Base-by-base conservation (phyloP, 352 stramenopile species). In the Phytophthora syringae region DNA sequence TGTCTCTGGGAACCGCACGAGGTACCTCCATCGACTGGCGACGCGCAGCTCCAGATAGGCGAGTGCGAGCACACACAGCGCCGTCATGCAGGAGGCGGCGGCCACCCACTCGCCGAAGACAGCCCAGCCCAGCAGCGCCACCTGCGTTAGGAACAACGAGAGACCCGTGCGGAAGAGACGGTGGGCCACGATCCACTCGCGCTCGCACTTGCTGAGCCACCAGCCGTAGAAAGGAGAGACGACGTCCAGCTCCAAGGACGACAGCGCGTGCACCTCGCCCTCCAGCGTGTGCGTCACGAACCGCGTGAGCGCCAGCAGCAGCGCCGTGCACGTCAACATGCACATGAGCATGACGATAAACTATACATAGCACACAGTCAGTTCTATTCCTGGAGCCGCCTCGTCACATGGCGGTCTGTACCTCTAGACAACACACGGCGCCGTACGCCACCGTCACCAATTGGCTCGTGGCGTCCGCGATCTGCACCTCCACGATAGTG, bases 261-360 rank as follows among this genome's bases (percentile, higher is more conserved):
- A 81, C 13, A 92, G 58, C 28, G 71, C 64, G 42, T 78, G 77
- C 43, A 94, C 79, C 52, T 92, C 78, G 15, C 76, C 72, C 50
- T 94, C 85, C 21, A 94, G 74, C 21, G 79, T 86, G 58, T 92
- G 79, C 25, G 85, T 88, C 43, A 92, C 83, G 53, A 81, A 94
- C 7, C 85, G 81, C 44, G 85, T 93, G 22, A 93, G 71, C 3
- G 85, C 85, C 20, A 93, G 56, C 36, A 93, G 65, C 44, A 93
- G 59, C 30, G 86, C 70, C 36, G 73, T 90, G 60, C 80, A 93
- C 49, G 69, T 88, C 51, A 93, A 70, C 77, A 88, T 89, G 30
- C n/a, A n/a, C n/a, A n/a, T n/a, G n/a, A n/a, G n/a, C n/a, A n/a
- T n/a, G n/a, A n/a, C n/a, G n/a, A n/a, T n/a, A n/a, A n/a, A n/a